Evolutionary conservation across 805 yeast genomes (phyloP).

Genomic region (Sugiyamaella qingdaonensis): DNA sequence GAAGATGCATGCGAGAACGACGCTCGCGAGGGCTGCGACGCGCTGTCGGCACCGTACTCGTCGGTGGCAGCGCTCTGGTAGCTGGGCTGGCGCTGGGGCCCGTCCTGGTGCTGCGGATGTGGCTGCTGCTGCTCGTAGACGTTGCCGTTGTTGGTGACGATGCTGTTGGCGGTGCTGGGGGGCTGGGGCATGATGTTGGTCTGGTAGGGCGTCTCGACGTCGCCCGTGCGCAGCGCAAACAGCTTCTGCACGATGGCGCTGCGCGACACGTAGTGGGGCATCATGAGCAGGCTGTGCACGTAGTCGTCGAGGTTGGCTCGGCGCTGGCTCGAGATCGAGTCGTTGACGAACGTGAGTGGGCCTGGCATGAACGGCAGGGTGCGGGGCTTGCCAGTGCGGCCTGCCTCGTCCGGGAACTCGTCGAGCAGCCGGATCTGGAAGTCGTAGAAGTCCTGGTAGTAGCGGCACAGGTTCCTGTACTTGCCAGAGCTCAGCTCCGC

Average conservation of each 20-base stretch:
- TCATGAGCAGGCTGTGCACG: conserved; percentile 53
- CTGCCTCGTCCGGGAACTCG: conserved; percentile 88
- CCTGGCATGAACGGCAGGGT: conserved; percentile 94
- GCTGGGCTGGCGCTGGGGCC: not conserved
- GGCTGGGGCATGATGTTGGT: conserved; percentile 34
- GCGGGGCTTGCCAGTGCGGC: conserved; percentile 72
- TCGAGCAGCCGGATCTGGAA: conserved; percentile 80
- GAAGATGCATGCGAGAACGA: too few species aligned
- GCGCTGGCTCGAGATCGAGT: conserved; percentile 55
- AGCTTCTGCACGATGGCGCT: conserved; percentile 63
- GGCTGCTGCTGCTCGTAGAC: conserved; percentile 1
- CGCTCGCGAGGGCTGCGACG: too few species aligned
- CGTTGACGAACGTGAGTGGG: conserved; percentile 87
- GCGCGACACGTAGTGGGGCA: conserved; percentile 74
- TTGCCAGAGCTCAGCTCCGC: conserved; percentile 67
- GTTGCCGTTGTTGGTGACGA: conserved; percentile 1
- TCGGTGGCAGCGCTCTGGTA: not conserved
- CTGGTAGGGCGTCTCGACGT: conserved; percentile 43
- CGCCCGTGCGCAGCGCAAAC: conserved; percentile 65
- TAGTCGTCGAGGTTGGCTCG: conserved; percentile 53
- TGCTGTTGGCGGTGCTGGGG: conserved; percentile 13
- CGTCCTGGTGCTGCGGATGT: not conserved
- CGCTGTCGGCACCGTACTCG: not conserved
- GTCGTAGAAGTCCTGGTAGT: conserved; percentile 93
- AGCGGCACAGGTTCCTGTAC: conserved; percentile 70